Percentiles rank a stretch among this genome's conserved stretches.
Evolutionary conservation across 306 rosid species (phyloP).

Genomic region (Aeschynomene evenia): DNA sequence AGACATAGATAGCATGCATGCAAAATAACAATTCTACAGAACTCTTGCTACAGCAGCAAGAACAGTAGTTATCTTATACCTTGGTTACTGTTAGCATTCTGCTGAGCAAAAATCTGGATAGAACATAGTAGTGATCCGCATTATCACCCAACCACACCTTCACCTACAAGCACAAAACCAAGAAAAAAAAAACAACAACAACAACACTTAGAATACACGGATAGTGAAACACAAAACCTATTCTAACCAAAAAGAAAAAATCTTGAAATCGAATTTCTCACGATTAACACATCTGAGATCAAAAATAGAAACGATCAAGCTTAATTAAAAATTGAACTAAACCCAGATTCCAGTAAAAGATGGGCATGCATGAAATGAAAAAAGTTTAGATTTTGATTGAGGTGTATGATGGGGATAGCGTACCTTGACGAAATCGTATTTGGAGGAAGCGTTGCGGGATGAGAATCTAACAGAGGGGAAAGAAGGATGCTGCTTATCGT

Average conservation of each 20-base stretch:
- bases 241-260: neutral
- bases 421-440: constrained; percentile 93
- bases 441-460: constrained; percentile 84
- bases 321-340: neutral
- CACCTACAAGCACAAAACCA: constrained; percentile 46
- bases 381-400: neutral
- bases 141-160: constrained; percentile 97
- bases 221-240: neutral
- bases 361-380: neutral
- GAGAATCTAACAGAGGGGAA: constrained; percentile 55
- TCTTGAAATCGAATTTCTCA: neutral
- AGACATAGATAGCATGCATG: neutral
- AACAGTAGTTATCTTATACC: constrained; percentile 35
- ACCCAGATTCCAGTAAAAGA: neutral
- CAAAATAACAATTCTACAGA: neutral
- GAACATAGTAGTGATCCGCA: constrained; percentile 95
- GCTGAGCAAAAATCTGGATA: constrained; percentile 87
- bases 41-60: neutral
- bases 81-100: constrained; percentile 92
- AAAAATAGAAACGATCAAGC: neutral
- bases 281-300: too few relatives aligned
- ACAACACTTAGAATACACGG: too few relatives aligned
- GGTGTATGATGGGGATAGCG: neutral
- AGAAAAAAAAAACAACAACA: too few relatives aligned
- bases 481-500: constrained; percentile 39